Base-by-base conservation (phyloP, 495 filamentous ascomycete genomes). In the Hypoxylon rickii region DNA sequence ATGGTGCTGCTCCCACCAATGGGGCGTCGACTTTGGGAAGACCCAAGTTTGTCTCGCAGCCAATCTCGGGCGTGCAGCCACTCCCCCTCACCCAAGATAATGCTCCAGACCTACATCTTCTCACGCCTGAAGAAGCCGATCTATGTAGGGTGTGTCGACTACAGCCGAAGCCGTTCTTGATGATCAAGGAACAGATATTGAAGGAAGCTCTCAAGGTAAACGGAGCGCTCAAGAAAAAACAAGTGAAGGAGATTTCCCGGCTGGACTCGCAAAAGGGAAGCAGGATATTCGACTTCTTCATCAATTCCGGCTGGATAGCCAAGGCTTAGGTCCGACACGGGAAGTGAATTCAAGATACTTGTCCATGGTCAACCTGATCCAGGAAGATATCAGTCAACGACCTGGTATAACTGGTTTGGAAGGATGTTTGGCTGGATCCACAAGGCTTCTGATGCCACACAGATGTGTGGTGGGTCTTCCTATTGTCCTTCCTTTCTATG, bases 281-380 rank as follows among this genome's bases (percentile, higher is more conserved):
- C 34, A 82, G 88, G 57, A 84, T 97, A 37, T 96, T 90, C 67
- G 94, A 97, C 63, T 98, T 97, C 70, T 92, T 96, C 75, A 88
- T 94, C 22, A 86, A 91, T 65, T 86, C 84, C 36, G 94, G 94
- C 7, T 97, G 94, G 94, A 89, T 97, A 49, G 85, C 81, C 22
- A 95, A 92, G 75, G 78, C 78, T 5, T 83, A 70, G n/a, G n/a
- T n/a, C n/a, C n/a, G n/a, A n/a, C n/a, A n/a, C n/a, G n/a, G n/a
- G n/a, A n/a, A n/a, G n/a, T n/a, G n/a, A n/a, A n/a, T n/a, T n/a
- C n/a, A n/a, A n/a, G n/a, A n/a, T n/a, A n/a, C n/a, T n/a, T n/a
- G n/a, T n/a, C n/a, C n/a, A n/a, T n/a, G n/a, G n/a, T n/a, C n/a
- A n/a, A n/a, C n/a, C n/a, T n/a, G n/a, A n/a, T n/a, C n/a, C n/a